Evolutionary conservation across 768 basidiomycete species (phyloP), one percentile per base, ranked within the genome.

Genomic region (Trametes cinnabarina): DNA sequence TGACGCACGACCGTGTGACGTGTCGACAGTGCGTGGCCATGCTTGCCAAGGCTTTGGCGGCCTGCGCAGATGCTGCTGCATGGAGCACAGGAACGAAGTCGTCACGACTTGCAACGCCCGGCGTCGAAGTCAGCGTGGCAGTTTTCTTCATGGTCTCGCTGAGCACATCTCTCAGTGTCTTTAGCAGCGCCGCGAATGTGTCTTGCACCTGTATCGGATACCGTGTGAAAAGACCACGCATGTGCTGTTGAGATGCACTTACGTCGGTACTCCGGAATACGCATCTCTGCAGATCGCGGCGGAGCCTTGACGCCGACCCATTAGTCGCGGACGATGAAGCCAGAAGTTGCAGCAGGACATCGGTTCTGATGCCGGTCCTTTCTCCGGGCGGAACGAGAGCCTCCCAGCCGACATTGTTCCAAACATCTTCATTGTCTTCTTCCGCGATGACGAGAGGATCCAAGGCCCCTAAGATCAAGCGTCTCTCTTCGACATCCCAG

Each of bases 251-350:
- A 15, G 5, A 50, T 22, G 42, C 19, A 76, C 83, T 66, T 63
- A 93, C 92, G 63, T 92, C 89, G 42, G 76, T 65, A 57, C 81
- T 82, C 57, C 83, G 82, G 83, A 92, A 92, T 23, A 93, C 69
- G 8, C 80, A 68, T 26, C 76, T 74, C 47, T 88, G 81, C 22
- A 92, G 72, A 39, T 71, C 70, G 17, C 73, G 68, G 55, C 78
- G 73, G 40, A 69, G 35, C 65, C 59, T 23, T 56, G 51, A 37
- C 48, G 48, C 15, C 49, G 50, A 51, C 53, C 48, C 57, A 52
- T 12, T 3, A 4, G 39, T 47, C 61, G 41, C 41, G 28, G 57
- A 51, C 10, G 63, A 50, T 30, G 51, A 52, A 7, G 43, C 51
- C 23, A 66, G 71, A 54, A 82, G 63, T 37, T 59, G 63, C 47